Conservation (phyloP, 192 early-diverging fungal species). For the Rhizophagus prolifer region DNA sequence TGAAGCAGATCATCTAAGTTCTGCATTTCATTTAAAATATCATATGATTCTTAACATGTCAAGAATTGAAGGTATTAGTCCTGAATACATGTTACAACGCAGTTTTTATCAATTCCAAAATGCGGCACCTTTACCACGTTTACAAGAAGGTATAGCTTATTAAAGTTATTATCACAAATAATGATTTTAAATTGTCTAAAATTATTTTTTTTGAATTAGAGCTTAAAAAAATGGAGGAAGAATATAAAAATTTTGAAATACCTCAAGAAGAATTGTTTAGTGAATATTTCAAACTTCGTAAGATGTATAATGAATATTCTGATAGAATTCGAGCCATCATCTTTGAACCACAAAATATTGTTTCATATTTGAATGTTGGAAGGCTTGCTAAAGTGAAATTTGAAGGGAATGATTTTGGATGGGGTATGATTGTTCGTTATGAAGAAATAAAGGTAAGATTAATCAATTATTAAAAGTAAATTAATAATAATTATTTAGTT, state of each 20-base stretch:
- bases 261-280: constrained; percentile 69
- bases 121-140: constrained; percentile 73
- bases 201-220: constrained; percentile 40
- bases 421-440: constrained; percentile 84
- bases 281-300: constrained; percentile 74
- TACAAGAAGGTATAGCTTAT: constrained; percentile 52
- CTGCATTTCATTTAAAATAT: constrained; percentile 94
- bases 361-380: constrained; percentile 86
- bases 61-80: constrained; percentile 90
- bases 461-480: background rate
- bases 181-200: background rate
- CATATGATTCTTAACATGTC: constrained; percentile 96
- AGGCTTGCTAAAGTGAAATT: constrained; percentile 68
- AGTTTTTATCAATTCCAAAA: constrained; percentile 96
- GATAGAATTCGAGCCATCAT: constrained; percentile 74
- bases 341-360: constrained; percentile 75
- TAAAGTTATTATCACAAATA: background rate
- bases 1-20: constrained; percentile 80
- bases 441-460: constrained; percentile 48
- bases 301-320: constrained; percentile 63
- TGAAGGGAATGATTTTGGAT: constrained; percentile 81
- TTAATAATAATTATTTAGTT: too few species aligned
- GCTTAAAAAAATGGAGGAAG: constrained; percentile 50
- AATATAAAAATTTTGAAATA: constrained; percentile 57
- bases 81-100: constrained; percentile 88